A percentile compares a stretch with the other conserved stretches of the same genome.
Conservation (phyloP, 208 protist species). For the Balamuthia mandrillaris region DNA sequence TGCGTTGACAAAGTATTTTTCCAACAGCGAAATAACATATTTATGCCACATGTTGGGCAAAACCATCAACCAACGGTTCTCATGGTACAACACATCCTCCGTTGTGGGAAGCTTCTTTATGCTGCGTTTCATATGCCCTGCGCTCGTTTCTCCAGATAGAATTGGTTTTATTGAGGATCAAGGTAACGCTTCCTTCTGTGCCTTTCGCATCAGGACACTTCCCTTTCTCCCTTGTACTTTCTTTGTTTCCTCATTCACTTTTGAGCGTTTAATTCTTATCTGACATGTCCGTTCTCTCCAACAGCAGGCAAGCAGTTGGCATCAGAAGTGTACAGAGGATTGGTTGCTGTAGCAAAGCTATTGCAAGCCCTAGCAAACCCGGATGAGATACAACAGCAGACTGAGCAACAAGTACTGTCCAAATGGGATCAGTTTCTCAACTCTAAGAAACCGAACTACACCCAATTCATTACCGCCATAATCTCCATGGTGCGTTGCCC, state of each 20-base stretch:
- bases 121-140: conserved; percentile 28
- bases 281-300: no score
- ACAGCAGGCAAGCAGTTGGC: no score
- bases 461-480: no score
- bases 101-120: not conserved
- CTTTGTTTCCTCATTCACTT: not conserved
- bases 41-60: conserved; percentile 20
- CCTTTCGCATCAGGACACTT: not conserved
- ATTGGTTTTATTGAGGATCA: conserved; percentile 26
- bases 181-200: not conserved
- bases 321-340: not conserved
- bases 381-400: no score
- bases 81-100: not conserved
- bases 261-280: no score
- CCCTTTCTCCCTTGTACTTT: not conserved
- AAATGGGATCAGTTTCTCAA: not conserved
- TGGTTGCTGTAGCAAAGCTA: not conserved
- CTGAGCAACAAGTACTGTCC: not conserved
- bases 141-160: not conserved
- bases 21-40: not conserved
- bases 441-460: not conserved
- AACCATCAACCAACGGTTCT: not conserved
- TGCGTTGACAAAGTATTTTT: not conserved
- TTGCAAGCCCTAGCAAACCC: conserved; percentile 12
- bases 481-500: no score